Conservation (phyloP, 192 early-diverging fungal species). For the Rhizoclosmatium globosum region DNA sequence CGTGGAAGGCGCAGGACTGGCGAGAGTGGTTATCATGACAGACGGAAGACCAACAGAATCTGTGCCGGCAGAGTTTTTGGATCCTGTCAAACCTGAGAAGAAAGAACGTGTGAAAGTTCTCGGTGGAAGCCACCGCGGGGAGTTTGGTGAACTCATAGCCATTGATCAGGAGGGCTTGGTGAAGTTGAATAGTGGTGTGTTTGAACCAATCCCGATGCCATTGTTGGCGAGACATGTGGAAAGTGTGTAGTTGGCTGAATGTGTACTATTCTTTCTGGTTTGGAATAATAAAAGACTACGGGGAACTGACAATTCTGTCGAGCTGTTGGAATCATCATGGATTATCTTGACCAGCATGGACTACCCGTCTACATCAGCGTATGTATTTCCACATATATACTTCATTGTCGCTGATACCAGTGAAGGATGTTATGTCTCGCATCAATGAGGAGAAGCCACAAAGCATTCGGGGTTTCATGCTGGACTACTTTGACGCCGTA, state of each 20-base stretch:
- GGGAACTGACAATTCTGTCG: not conserved
- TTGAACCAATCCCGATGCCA: conserved; percentile 26
- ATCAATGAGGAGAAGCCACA: not conserved
- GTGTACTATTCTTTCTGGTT: not conserved
- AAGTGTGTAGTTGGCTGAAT: not conserved
- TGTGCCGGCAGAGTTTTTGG: conserved; percentile 31
- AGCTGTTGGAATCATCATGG: not conserved
- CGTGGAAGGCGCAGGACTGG: conserved; percentile 22
- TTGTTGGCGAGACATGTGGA: conserved; percentile 12
- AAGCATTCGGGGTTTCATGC: not conserved
- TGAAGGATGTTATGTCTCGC: not conserved
- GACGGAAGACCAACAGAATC: not conserved
- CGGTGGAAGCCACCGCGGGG: conserved; percentile 27
- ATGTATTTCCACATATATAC: not conserved
- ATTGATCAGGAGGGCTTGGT: conserved; percentile 54
- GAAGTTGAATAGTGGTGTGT: conserved; percentile 38
- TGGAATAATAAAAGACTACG: not conserved
- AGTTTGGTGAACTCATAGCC: conserved; percentile 42
- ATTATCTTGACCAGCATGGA: conserved; percentile 12
- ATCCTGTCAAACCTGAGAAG: conserved; percentile 39
- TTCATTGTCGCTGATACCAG: not conserved
- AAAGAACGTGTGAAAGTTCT: conserved; percentile 46
- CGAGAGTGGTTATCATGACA: conserved; percentile 15
- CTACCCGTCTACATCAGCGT: conserved; percentile 17
- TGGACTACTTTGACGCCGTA: conserved; percentile 20